Conservation (phyloP, 345 rosid genomes). For the Salix brachista region DNA sequence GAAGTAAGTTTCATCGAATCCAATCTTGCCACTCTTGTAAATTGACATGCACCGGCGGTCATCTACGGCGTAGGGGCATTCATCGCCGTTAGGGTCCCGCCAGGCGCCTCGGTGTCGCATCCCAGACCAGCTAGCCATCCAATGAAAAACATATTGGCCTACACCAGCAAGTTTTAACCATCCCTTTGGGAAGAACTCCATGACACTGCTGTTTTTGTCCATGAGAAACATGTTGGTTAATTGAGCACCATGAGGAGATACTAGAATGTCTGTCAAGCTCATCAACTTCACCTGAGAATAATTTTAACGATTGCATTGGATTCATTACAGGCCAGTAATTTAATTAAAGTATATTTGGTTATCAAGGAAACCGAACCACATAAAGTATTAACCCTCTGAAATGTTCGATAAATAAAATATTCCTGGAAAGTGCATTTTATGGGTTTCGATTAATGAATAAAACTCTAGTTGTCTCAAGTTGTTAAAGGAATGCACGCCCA, state of each 20-base stretch:
- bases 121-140: slow-evolving; percentile 80
- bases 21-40: slow-evolving; percentile 55
- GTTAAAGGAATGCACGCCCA: rapidly evolving
- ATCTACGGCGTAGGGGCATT: slow-evolving; percentile 51
- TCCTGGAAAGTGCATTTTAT: no score
- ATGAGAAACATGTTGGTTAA: slow-evolving; percentile 72
- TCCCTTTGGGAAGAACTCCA: slow-evolving; percentile 77
- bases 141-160: slow-evolving; percentile 61
- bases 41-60: slow-evolving; percentile 68
- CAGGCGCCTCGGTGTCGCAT: slow-evolving; percentile 70
- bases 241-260: slow-evolving; percentile 73
- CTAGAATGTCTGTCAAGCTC: slow-evolving; percentile 57
- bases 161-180: slow-evolving; percentile 73
- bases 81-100: slow-evolving; percentile 62
- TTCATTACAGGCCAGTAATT: neutral
- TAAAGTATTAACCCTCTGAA: no score
- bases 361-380: no score
- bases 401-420: no score
- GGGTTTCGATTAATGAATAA: rapidly evolving
- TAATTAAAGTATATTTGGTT: no score
- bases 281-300: slow-evolving; percentile 52
- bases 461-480: no score
- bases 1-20: slow-evolving; percentile 50
- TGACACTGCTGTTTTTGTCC: slow-evolving; percentile 65
- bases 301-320: neutral